Evolutionary conservation across 192 early-diverging fungal species (phyloP), one percentile per base, ranked within the genome.

Genomic region (Gigaspora rosea): DNA sequence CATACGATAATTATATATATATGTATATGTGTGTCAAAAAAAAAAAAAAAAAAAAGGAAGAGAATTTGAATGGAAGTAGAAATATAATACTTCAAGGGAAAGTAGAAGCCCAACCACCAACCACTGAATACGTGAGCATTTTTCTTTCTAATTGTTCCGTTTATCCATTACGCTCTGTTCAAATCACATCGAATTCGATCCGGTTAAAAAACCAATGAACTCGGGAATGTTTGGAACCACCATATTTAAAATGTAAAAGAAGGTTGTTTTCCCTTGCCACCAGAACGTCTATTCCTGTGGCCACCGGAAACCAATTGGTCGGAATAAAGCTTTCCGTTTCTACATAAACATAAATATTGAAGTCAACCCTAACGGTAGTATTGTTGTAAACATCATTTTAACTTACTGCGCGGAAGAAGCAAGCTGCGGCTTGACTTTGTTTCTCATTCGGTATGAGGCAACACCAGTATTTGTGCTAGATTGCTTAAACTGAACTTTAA

Each of bases 401-500:
- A 73, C 50, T 33, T 66, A 79, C 48, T 49, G 33, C 10, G 68
- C 18, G 35, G 52, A 1, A 48, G 51, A 46, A 64, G 27, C 54
- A 33, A 15, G 50, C 58, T 77, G 71, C 27, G 77, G 32, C 48
- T 46, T 64, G 52, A 64, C 16, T 69, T 74, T 62, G 71, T 73
- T 54, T 59, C 41, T 67, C 52, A 71, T 35, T 65, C 70, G 20
- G 12, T 65, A 54, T 68, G 79, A 20, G 7, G 75, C 67, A 77
- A 71, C 7, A 59, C 46, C 32, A 51, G 18, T 8, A 50, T 63
- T 72, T 63, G 8, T 59, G 68, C 75, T 79, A 4, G 61, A 22
- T 27, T 80, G 68, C 76, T 80, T 80, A 51, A 83, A 70, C 54
- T 75, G 75, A 59, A 76, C 80, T 65, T 80, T 76, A 47, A 82